Conservation (phyloP, 495 filamentous ascomycete species). For the Xylaria flabelliformis region DNA sequence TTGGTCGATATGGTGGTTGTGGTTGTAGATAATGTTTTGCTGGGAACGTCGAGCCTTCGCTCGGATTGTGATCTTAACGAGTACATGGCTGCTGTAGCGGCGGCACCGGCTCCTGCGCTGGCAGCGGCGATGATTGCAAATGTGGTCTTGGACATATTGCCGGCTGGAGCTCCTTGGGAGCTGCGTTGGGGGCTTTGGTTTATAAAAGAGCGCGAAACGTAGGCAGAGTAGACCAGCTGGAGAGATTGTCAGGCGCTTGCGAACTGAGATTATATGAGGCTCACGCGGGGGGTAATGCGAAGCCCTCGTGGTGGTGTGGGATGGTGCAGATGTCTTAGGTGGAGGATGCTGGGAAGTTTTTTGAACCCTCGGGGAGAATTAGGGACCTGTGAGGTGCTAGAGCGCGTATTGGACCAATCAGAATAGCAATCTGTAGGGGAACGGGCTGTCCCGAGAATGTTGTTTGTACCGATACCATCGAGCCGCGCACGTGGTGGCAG, state of each 20-base stretch:
- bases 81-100: conserved; percentile 75
- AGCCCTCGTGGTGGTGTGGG: conserved; percentile 40
- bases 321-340: conserved; percentile 38
- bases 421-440: not conserved
- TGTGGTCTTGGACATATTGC: conserved; percentile 80
- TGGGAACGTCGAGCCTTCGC: conserved; percentile 48
- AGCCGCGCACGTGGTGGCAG: conserved; percentile 14
- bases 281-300: conserved; percentile 35
- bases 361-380: conserved; percentile 34
- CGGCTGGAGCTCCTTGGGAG: conserved; percentile 29
- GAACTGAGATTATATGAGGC: conserved; percentile 39
- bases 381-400: not conserved
- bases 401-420: conserved; percentile 21
- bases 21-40: conserved; percentile 51
- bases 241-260: conserved; percentile 35
- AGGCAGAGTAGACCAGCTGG: conserved; percentile 20
- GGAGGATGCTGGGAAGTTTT: conserved; percentile 29
- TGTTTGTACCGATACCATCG: not conserved
- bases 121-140: conserved; percentile 86
- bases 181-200: conserved; percentile 29
- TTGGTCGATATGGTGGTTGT: conserved; percentile 46
- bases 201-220: conserved; percentile 32
- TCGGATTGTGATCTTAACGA: conserved; percentile 61
- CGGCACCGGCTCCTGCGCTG: conserved; percentile 87
- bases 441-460: conserved; percentile 20